Conservation (phyloP, 345 rosid genomes). For the Hypericum perforatum region DNA sequence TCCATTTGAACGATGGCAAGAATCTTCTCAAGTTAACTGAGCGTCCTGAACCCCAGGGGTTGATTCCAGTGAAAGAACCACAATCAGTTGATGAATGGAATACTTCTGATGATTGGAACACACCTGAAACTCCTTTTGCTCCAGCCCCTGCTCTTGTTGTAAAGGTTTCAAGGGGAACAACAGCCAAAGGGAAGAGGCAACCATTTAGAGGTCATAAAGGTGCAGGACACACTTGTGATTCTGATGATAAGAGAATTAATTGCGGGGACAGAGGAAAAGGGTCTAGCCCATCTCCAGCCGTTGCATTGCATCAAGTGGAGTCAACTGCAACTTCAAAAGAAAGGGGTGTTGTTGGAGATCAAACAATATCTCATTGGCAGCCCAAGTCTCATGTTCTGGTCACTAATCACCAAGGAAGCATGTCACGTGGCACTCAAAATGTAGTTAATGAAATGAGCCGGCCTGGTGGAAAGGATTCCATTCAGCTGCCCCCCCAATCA, state of each 20-base stretch:
- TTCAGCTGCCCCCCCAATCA: constrained; percentile 14
- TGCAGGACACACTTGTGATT: constrained; percentile 32
- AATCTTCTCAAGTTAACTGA: constrained; percentile 33
- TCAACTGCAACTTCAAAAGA: constrained; percentile 43
- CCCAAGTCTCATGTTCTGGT: constrained; percentile 41
- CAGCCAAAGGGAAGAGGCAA: constrained; percentile 45
- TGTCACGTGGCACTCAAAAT: constrained; percentile 31
- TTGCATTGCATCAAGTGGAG: constrained; percentile 38
- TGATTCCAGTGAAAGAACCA: constrained; percentile 33
- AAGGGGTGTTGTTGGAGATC: constrained; percentile 42
- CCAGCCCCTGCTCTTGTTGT: constrained; percentile 21
- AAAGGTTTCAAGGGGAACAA: constrained; percentile 41
- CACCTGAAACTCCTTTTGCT: constrained; percentile 36
- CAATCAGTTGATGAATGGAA: constrained; percentile 35
- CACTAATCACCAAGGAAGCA: constrained; percentile 30
- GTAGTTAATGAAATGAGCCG: constrained; percentile 27
- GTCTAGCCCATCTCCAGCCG: constrained; percentile 25
- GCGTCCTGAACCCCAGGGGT: constrained; percentile 33
- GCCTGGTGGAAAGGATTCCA: constrained; percentile 36
- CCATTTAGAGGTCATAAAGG: constrained; percentile 39
- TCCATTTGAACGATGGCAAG: constrained; percentile 24
- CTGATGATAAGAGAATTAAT: constrained; percentile 41
- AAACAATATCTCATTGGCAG: constrained; percentile 58
- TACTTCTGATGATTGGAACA: constrained; percentile 46
- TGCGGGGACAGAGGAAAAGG: constrained; percentile 31